A percentile compares a stretch with the other conserved stretches of the same genome.
Evolutionary conservation across 2,329 filamentous ascomycete genomes (phyloP).

Genomic region (Colletotrichum musicola): DNA sequence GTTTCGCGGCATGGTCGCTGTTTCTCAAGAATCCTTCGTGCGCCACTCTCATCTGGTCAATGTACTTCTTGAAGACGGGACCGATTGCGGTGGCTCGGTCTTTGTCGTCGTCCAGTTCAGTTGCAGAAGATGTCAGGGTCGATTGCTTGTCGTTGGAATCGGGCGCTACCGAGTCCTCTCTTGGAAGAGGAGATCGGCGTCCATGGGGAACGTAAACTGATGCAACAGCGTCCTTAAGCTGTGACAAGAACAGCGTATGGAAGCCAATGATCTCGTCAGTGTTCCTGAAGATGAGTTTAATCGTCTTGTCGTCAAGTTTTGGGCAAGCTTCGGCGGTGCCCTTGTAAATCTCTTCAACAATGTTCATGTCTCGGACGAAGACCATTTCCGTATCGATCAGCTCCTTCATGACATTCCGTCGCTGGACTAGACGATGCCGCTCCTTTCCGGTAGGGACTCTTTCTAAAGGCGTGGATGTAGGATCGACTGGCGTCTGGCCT

Average conservation of each 20-base stretch:
- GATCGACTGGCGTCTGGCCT: conserved; percentile 53
- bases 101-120: conserved; percentile 62
- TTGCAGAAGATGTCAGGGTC: conserved; percentile 47
- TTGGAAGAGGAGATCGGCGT: conserved; percentile 56
- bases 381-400: conserved; percentile 92
- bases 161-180: conserved; percentile 56
- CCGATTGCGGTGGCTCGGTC: conserved; percentile 67
- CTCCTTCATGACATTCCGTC: conserved; percentile 89
- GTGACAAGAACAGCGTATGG: conserved; percentile 81
- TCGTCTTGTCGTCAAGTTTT: conserved; percentile 83
- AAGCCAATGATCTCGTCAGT: conserved; percentile 91
- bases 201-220: conserved; percentile 79
- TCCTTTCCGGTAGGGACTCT: conserved; percentile 64
- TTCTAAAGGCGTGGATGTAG: conserved; percentile 49
- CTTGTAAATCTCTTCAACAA: conserved; percentile 97
- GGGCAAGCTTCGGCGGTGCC: conserved; percentile 87
- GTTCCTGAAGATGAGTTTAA: conserved; percentile 93
- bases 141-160: conserved; percentile 47
- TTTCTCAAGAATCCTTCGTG: conserved; percentile 74
- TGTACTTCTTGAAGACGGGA: conserved; percentile 66
- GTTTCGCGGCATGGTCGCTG: conserved; percentile 72
- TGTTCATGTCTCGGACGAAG: conserved; percentile 95
- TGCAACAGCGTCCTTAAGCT: conserved; percentile 84
- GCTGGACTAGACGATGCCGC: conserved; percentile 80
- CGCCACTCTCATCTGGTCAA: conserved; percentile 70